These are phyloP conservation scores for Claviceps capensis DNA, from an alignment of 2,329 filamentous ascomycete species.

Conservation along the genomic window DNA sequence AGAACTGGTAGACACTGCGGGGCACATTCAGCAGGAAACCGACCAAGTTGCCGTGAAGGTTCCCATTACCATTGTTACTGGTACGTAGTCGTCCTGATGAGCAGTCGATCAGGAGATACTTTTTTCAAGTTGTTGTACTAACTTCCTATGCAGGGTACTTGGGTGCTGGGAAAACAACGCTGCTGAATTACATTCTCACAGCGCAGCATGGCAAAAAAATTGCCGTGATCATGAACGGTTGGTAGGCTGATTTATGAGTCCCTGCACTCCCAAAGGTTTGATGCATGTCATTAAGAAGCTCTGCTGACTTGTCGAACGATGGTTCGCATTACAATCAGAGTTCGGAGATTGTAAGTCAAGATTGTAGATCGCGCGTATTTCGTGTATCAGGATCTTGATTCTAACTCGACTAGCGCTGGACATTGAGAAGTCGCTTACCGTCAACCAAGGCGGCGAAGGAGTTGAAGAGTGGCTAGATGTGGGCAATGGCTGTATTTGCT, in stretches of 20 bases:
- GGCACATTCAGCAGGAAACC: slow-evolving; percentile 22
- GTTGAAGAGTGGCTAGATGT: slow-evolving; percentile 93
- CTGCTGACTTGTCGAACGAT: background rate
- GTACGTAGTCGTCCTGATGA: slow-evolving; percentile 23
- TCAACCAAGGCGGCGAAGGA: slow-evolving; percentile 70
- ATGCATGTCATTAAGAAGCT: background rate
- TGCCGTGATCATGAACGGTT: slow-evolving; percentile 88
- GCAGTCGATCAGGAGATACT: background rate
- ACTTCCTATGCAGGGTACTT: slow-evolving; percentile 57
- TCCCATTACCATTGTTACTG: slow-evolving; percentile 75
- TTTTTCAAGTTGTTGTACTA: background rate
- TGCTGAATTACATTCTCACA: slow-evolving; percentile 91
- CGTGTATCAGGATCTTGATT: slow-evolving; percentile 8
- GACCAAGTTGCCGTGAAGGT: slow-evolving; percentile 48
- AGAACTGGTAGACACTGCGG: slow-evolving; percentile 40
- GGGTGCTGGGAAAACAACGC: slow-evolving; percentile 86
- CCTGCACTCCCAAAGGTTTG: too few species aligned
- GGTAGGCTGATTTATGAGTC: background rate
- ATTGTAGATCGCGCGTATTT: slow-evolving; percentile 4
- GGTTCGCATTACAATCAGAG: slow-evolving; percentile 31
- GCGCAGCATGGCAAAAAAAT: slow-evolving; percentile 96
- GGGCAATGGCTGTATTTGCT: slow-evolving; percentile 94
- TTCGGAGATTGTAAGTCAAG: slow-evolving; percentile 59
- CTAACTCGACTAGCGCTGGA: slow-evolving; percentile 52
- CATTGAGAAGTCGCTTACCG: slow-evolving; percentile 89